Percentiles rank a stretch among this genome's conserved stretches.
phyloP scores from a whole-genome alignment of 176 grass and related monocot species.

The Eragrostis curvula region DNA sequence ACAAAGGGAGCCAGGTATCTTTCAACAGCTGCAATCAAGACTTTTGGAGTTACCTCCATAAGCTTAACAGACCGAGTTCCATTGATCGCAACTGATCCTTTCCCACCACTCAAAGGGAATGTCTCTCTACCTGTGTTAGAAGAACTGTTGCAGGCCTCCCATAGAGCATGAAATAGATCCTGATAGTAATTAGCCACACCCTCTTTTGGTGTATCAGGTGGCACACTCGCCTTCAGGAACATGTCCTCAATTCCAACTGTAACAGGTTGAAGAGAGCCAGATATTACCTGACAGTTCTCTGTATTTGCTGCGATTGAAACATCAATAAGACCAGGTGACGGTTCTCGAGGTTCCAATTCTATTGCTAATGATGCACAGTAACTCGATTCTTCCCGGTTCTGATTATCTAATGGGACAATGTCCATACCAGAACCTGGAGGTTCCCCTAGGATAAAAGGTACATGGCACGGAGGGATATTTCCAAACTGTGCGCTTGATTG shows the following conservation, averaged over 20 bases:
- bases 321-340: slow-evolving; percentile 85
- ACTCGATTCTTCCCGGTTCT: slow-evolving; percentile 43
- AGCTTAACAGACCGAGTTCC: slow-evolving; percentile 90
- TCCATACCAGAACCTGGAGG: slow-evolving; percentile 59
- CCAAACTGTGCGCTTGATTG: slow-evolving; percentile 75
- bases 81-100: slow-evolving; percentile 70
- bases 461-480: slow-evolving; percentile 70
- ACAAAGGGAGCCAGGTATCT: slow-evolving; percentile 76
- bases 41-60: slow-evolving; percentile 75
- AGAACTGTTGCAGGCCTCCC: slow-evolving; percentile 85
- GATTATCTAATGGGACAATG: slow-evolving; percentile 57
- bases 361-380: slow-evolving; percentile 57
- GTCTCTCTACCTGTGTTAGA: slow-evolving; percentile 74
- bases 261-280: slow-evolving; percentile 69
- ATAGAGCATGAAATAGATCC: slow-evolving; percentile 84
- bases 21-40: slow-evolving; percentile 77
- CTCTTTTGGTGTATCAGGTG: slow-evolving; percentile 54
- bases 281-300: slow-evolving; percentile 73
- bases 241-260: slow-evolving; percentile 93
- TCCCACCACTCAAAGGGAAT: slow-evolving; percentile 77
- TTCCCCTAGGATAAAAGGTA: slow-evolving; percentile 87
- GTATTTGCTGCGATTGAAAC: slow-evolving; percentile 74
- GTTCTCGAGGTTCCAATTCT: slow-evolving; percentile 84
- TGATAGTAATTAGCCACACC: slow-evolving; percentile 50
- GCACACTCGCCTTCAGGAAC: slow-evolving; percentile 70